These are phyloP conservation scores for Nigrograna mackinnonii DNA, from an alignment of 2,329 filamentous ascomycete genomes.

Conservation along the genomic window DNA sequence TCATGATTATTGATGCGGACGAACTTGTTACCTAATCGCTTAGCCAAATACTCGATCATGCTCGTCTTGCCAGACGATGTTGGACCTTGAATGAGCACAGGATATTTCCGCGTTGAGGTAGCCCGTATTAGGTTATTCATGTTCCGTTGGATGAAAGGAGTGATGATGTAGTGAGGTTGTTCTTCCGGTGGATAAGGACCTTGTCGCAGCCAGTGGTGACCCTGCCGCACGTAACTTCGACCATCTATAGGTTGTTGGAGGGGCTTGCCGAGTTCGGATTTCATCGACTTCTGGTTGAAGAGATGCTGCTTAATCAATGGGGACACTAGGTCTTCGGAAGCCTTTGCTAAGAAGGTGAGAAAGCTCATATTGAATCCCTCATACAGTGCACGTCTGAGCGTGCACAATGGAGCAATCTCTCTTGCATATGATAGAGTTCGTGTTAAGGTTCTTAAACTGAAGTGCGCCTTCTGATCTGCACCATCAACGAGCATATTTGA, in stretches of 20 bases:
- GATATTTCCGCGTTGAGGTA: conserved; percentile 88
- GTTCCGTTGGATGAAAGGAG: conserved; percentile 91
- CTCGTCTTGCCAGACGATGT: conserved; percentile 98
- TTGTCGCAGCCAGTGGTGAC: conserved; percentile 88
- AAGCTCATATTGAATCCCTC: conserved; percentile 99
- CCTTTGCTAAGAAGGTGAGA: conserved; percentile 80
- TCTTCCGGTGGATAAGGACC: conserved; percentile 69
- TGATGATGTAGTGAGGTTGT: conserved; percentile 92
- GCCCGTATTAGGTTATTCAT: conserved; percentile 92
- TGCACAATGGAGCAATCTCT: conserved; percentile 82
- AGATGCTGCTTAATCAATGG: conserved; percentile 82
- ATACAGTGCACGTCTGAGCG: conserved; percentile 80
- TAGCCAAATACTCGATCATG: conserved; percentile 99
- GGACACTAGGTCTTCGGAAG: conserved; percentile 77
- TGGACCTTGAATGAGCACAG: conserved; percentile 92
- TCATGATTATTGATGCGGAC: conserved; percentile 99
- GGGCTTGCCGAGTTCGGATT: conserved; percentile 75
- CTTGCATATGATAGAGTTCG: conserved; percentile 86
- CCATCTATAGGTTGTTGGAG: conserved; percentile 79
- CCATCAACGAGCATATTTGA: conserved; percentile 90
- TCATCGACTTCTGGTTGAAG: conserved; percentile 68
- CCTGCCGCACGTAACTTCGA: conserved; percentile 78
- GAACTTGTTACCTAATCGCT: conserved; percentile 94
- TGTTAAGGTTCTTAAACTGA: conserved; percentile 92
- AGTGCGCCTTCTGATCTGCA: conserved; percentile 93